phyloP scores from a whole-genome alignment of 2,329 filamentous ascomycete genomes.

The Grosmannia huntii region DNA sequence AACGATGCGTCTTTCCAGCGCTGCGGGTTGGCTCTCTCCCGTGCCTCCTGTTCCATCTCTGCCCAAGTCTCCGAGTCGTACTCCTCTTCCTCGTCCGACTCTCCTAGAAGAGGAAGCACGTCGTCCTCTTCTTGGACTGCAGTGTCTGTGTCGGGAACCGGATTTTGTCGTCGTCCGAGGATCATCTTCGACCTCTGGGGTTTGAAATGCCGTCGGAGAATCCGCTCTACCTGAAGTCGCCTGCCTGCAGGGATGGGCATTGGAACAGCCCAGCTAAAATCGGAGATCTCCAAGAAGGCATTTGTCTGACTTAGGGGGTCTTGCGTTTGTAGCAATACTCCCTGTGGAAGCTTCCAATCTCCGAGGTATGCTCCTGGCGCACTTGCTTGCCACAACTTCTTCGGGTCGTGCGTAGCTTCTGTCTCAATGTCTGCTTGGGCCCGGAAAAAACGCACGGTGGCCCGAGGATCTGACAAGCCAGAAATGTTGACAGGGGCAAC shows the following conservation, averaged over 20 bases:
- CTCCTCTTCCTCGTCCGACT: constrained; percentile 36
- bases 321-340: constrained; percentile 4
- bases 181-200: not conserved
- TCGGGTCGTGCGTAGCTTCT: not conserved
- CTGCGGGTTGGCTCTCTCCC: constrained; percentile 18
- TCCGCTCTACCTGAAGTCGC: constrained; percentile 27
- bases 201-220: constrained; percentile 27
- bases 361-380: constrained; percentile 23
- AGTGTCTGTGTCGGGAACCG: not conserved
- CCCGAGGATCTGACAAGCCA: not conserved
- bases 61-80: constrained; percentile 24
- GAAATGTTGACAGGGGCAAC: constrained; percentile 15
- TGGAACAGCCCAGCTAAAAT: constrained; percentile 6
- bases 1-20: constrained; percentile 20
- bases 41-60: constrained; percentile 47
- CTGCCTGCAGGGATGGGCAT: constrained; percentile 26
- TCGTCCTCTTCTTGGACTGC: constrained; percentile 19
- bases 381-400: constrained; percentile 6
- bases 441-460: not conserved
- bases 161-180: constrained; percentile 9
- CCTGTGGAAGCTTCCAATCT: constrained; percentile 15
- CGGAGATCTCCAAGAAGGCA: not conserved
- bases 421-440: not conserved
- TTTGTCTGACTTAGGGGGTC: not conserved
- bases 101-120: constrained; percentile 15